Evolutionary conservation across 1,284 basidiomycete genomes (phyloP).

Genomic region (Tausonia pullulans): DNA sequence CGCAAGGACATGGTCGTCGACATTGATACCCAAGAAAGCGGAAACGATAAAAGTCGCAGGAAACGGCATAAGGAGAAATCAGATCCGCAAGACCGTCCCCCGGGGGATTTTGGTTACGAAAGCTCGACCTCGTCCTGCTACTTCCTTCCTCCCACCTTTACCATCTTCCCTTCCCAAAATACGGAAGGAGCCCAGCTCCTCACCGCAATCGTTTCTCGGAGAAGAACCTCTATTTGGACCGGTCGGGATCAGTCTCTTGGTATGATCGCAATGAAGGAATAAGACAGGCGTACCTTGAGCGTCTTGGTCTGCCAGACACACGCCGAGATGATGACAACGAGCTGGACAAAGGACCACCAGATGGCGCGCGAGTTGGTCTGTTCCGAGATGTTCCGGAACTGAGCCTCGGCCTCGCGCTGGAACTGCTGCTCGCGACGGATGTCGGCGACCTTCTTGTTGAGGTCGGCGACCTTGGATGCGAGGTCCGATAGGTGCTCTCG

Average conservation of each 20-base stretch:
- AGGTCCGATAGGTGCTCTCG: slow-evolving; percentile 77
- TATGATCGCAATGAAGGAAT: not conserved
- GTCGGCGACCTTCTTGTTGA: slow-evolving; percentile 86
- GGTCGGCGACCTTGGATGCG: slow-evolving; percentile 71
- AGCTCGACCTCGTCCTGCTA: too few species aligned
- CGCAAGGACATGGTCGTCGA: too few species aligned
- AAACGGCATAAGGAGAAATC: not conserved
- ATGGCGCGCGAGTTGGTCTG: slow-evolving; percentile 76
- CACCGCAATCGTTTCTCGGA: slow-evolving; percentile 16
- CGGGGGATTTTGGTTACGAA: too few species aligned
- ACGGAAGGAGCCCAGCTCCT: not conserved
- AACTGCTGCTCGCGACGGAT: slow-evolving; percentile 94
- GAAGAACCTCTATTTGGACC: slow-evolving; percentile 14
- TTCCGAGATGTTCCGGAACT: slow-evolving; percentile 82
- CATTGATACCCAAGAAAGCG: not conserved
- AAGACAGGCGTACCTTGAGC: slow-evolving; percentile 7
- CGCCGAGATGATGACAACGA: slow-evolving; percentile 54
- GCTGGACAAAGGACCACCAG: slow-evolving; percentile 85
- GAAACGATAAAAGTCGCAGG: not conserved
- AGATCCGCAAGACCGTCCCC: not conserved
- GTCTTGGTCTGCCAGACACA: slow-evolving; percentile 18
- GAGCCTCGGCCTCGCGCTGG: slow-evolving; percentile 81
- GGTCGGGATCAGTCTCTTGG: not conserved
- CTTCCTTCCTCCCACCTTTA: too few species aligned
- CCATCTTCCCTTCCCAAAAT: too few species aligned